These are phyloP conservation scores for Cicer bijugum DNA, from an alignment of 306 rosid species.

Conservation along the genomic window DNA sequence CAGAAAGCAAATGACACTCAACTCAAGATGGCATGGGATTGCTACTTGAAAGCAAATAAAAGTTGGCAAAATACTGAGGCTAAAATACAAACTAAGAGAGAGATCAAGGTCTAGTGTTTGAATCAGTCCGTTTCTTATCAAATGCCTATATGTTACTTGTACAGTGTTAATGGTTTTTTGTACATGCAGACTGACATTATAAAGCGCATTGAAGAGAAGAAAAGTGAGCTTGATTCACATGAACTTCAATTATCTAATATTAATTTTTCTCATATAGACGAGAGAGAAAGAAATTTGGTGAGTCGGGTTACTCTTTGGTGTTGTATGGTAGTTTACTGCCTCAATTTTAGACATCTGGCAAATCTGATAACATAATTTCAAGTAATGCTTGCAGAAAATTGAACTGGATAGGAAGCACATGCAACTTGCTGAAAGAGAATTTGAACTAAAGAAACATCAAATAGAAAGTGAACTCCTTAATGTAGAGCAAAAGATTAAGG, in stretches of 20 bases:
- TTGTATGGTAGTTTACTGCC: constrained; percentile 35
- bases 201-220: constrained; percentile 75
- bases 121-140: constrained; percentile 35
- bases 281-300: constrained; percentile 81
- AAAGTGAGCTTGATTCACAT: constrained; percentile 58
- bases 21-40: constrained; percentile 70
- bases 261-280: constrained; percentile 70
- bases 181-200: constrained; percentile 63
- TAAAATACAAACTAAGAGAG: constrained; percentile 63
- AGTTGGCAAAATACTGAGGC: constrained; percentile 68
- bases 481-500: constrained; percentile 69
- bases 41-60: constrained; percentile 71
- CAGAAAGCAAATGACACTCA: constrained; percentile 68
- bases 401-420: constrained; percentile 75
- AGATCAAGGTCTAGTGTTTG: constrained; percentile 65
- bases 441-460: constrained; percentile 71
- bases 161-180: constrained; percentile 42
- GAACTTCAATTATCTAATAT: constrained; percentile 63
- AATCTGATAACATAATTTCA: constrained; percentile 16
- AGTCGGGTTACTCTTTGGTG: constrained; percentile 47
- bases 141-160: constrained; percentile 27
- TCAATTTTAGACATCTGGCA: constrained; percentile 26
- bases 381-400: constrained; percentile 54
- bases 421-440: constrained; percentile 74
- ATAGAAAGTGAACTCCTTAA: constrained; percentile 60